These are phyloP conservation scores for Coemansia sp. DNA, from an alignment of 192 early-diverging fungal species.

Conservation along the genomic window DNA sequence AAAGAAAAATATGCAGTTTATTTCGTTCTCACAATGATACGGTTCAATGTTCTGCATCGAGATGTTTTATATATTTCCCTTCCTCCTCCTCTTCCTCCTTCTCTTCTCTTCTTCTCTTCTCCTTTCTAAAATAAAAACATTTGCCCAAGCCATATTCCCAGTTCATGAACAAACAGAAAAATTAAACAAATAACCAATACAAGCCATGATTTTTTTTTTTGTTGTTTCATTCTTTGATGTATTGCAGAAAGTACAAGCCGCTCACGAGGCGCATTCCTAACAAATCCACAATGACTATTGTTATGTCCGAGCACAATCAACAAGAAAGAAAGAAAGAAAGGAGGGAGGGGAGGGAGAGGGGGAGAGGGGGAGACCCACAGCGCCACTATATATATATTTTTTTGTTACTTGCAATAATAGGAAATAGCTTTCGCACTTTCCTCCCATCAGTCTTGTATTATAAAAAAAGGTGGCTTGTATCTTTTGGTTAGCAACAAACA, in stretches of 20 bases:
- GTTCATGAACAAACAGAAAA: conserved; percentile 1
- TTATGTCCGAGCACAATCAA: no score
- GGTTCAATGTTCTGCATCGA: background rate
- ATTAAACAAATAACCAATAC: background rate
- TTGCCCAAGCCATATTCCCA: background rate
- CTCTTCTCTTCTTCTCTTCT: background rate
- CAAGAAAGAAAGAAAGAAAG: no score
- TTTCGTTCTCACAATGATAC: no score
- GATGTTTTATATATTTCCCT: background rate
- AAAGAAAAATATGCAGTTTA: no score
- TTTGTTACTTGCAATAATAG: background rate
- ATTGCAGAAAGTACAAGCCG: no score
- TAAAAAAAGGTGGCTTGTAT: no score
- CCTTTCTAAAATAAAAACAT: background rate
- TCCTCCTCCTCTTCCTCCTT: background rate
- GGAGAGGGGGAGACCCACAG: no score
- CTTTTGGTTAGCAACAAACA: background rate
- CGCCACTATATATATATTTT: background rate
- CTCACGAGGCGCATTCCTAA: no score
- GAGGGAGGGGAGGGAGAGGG: no score
- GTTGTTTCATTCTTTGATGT: background rate
- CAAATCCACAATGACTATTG: no score
- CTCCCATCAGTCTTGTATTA: no score
- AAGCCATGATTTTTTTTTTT: background rate
- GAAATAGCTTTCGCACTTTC: no score